Evolutionary conservation across 257 asterid genomes (phyloP).

Genomic region (Asclepias syriaca): DNA sequence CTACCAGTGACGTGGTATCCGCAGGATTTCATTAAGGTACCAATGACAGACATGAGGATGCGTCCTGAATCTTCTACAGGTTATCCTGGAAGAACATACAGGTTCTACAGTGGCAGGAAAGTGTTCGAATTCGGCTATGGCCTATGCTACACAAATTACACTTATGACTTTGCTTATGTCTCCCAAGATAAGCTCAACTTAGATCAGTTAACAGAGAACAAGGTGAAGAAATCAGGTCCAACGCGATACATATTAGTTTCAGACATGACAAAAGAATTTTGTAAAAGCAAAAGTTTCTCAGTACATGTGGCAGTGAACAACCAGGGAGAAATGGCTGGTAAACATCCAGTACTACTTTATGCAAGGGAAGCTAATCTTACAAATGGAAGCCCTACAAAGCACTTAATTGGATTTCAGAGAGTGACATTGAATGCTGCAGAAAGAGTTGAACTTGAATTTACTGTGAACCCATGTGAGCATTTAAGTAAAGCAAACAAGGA

Average conservation of each 20-base stretch:
- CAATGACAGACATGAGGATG: slow-evolving; percentile 81
- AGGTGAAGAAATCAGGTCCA: background rate
- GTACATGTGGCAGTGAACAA: slow-evolving; percentile 38
- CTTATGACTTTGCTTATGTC: slow-evolving; percentile 36
- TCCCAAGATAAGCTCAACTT: slow-evolving; percentile 26
- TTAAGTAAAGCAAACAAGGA: slow-evolving; percentile 39
- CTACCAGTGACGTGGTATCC: slow-evolving; percentile 79
- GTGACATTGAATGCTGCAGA: slow-evolving; percentile 36
- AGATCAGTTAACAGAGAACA: background rate
- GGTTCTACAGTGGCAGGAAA: slow-evolving; percentile 58
- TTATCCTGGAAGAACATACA: slow-evolving; percentile 69
- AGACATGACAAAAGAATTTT: slow-evolving; percentile 24
- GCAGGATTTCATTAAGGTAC: slow-evolving; percentile 39
- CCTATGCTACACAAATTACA: slow-evolving; percentile 54
- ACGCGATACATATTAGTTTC: slow-evolving; percentile 26
- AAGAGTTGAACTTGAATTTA: slow-evolving; percentile 28
- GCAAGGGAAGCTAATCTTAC: slow-evolving; percentile 16
- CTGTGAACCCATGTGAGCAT: slow-evolving; percentile 45
- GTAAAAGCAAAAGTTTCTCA: slow-evolving; percentile 28
- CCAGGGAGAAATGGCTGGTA: slow-evolving; percentile 40
- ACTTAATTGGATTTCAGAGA: slow-evolving; percentile 45
- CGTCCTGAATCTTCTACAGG: slow-evolving; percentile 50
- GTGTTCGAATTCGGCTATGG: slow-evolving; percentile 64
- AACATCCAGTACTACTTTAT: slow-evolving; percentile 46
- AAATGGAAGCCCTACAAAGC: slow-evolving; percentile 32